These are phyloP conservation scores for Auricularia cornea DNA, from an alignment of 768 basidiomycete species.

Conservation along the genomic window DNA sequence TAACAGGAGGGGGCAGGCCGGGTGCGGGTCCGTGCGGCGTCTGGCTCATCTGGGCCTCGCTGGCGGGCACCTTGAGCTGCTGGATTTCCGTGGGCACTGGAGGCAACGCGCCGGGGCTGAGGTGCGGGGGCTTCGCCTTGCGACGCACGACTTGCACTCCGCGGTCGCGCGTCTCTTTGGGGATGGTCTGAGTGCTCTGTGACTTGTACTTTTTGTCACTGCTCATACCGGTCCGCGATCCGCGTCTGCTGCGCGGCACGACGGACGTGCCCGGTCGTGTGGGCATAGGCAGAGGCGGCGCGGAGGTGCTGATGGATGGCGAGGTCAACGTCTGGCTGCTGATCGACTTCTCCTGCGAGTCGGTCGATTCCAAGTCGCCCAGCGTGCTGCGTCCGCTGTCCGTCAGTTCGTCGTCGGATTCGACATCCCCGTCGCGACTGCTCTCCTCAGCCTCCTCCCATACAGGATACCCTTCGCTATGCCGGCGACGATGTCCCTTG, in stretches of 20 bases:
- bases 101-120: not conserved
- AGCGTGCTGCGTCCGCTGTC: not conserved
- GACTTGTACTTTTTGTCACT: constrained; percentile 45
- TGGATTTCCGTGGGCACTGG: not conserved
- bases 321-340: not conserved
- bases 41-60: not conserved
- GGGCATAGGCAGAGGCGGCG: constrained; percentile 2
- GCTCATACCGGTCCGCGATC: not conserved
- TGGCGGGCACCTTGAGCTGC: constrained; percentile 1
- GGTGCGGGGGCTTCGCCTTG: constrained; percentile 6
- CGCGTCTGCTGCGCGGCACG: constrained; percentile 1
- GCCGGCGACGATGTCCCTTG: constrained; percentile 26
- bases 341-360: not conserved
- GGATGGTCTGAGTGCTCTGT: constrained; percentile 63
- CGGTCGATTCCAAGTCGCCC: not conserved
- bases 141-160: constrained; percentile 47
- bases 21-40: not conserved
- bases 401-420: constrained; percentile 52
- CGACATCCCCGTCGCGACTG: constrained; percentile 77
- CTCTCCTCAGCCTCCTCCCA: constrained; percentile 58
- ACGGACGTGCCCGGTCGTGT: constrained; percentile 27
- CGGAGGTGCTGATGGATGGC: not conserved
- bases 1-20: not conserved
- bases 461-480: constrained; percentile 27
- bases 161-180: constrained; percentile 43